phyloP scores from a whole-genome alignment of 345 rosid species.

The Balakata baccata region DNA sequence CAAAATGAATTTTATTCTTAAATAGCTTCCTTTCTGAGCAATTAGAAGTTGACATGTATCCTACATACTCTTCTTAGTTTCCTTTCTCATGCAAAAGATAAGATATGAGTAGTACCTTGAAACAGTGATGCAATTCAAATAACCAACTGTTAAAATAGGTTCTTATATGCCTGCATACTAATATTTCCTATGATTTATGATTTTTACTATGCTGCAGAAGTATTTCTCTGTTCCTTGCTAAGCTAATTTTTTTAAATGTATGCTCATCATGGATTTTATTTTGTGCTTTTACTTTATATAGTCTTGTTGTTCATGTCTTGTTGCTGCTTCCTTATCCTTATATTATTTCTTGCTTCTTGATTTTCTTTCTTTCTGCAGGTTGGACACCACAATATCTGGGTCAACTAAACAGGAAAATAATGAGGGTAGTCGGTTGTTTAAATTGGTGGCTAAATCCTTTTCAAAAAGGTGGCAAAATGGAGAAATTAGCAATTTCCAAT shows the following conservation, averaged over 20 bases:
- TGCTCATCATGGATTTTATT: not conserved
- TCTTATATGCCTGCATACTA: not conserved
- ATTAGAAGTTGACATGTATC: not conserved
- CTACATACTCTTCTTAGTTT: not conserved
- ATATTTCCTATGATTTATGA: not conserved
- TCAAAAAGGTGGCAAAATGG: conserved; percentile 99
- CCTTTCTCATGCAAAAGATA: not conserved
- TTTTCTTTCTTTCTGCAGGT: conserved; percentile 46
- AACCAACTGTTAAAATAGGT: not conserved
- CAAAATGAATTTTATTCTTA: not conserved
- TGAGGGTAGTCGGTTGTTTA: conserved; percentile 93
- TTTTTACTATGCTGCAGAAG: not conserved
- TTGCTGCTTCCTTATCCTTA: conserved; percentile 17
- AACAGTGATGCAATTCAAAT: not conserved
- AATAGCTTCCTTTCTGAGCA: not conserved
- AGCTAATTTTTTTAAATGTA: not conserved
- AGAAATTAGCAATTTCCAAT: conserved; percentile 98
- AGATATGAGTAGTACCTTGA: not conserved
- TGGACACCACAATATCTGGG: conserved; percentile 97
- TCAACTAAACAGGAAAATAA: conserved; percentile 82
- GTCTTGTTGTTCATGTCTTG: not conserved
- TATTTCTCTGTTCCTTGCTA: not conserved
- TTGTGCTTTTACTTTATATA: not conserved
- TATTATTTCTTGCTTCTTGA: conserved; percentile 19
- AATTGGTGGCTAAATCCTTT: conserved; percentile 88